These are phyloP conservation scores for Aurifilum marmelostoma DNA, from an alignment of 2,329 filamentous ascomycete species.

Conservation along the genomic window DNA sequence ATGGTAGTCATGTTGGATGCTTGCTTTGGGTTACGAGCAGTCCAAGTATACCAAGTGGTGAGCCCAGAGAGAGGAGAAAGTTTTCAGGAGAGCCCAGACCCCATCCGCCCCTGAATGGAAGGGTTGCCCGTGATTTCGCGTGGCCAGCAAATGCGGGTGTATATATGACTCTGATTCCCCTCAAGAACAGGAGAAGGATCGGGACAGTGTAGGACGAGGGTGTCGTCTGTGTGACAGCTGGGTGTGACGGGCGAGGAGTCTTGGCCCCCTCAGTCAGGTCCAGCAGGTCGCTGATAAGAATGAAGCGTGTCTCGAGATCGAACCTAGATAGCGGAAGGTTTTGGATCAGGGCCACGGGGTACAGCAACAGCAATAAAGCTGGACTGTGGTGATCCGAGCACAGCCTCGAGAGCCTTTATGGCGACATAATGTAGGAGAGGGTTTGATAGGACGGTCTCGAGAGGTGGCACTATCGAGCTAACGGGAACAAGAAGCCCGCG, in stretches of 20 bases:
- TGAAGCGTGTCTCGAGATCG: not conserved
- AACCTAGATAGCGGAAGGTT: not conserved
- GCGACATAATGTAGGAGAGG: not conserved
- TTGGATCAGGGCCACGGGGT: not conserved
- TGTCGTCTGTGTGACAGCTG: constrained; percentile 8
- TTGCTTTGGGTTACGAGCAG: constrained; percentile 2
- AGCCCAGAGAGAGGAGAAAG: not conserved
- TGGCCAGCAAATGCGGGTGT: constrained; percentile 9
- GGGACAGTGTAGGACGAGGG: not conserved
- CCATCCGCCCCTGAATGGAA: constrained; percentile 21
- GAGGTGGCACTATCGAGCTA: not conserved
- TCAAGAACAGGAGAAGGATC: not conserved
- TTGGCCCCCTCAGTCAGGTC: not conserved
- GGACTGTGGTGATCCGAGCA: not conserved
- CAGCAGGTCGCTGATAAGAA: not conserved
- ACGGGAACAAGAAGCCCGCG: not conserved
- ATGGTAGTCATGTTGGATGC: constrained; percentile 33
- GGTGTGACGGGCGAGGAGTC: too few species aligned
- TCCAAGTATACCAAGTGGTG: not conserved
- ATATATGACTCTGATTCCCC: constrained; percentile 2
- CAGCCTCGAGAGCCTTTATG: not conserved
- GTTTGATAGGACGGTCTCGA: not conserved
- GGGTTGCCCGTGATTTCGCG: constrained; percentile 19
- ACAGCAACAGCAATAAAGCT: not conserved
- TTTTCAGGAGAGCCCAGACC: constrained; percentile 7